Percentiles rank a stretch among this genome's conserved stretches.
Conservation (phyloP, 1,284 basidiomycete species). For the Inonotus hispidus region DNA sequence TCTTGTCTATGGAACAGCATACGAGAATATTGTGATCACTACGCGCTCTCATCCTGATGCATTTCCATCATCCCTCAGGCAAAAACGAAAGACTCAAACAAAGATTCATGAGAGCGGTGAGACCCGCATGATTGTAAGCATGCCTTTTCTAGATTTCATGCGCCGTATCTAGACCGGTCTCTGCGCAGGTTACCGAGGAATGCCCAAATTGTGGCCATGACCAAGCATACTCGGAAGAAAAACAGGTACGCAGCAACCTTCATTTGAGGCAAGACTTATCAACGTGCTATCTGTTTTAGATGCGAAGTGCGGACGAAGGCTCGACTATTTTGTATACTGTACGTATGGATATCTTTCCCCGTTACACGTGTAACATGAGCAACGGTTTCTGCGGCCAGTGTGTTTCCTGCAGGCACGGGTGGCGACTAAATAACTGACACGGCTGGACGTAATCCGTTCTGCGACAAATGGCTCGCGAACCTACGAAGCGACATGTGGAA, state of each 20-base stretch:
- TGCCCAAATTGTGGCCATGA: conserved; percentile 88
- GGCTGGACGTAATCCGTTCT: neutral
- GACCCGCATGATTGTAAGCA: conserved; percentile 62
- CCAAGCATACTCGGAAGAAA: conserved; percentile 74
- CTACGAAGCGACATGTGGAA: neutral
- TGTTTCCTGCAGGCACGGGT: conserved; percentile 65
- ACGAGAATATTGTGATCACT: conserved; percentile 87
- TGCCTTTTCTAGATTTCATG: conserved; percentile 2
- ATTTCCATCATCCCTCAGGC: conserved; percentile 85
- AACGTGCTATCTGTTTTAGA: conserved; percentile 34
- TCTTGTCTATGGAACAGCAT: conserved; percentile 51
- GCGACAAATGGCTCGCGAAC: neutral
- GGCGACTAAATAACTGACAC: conserved; percentile 68
- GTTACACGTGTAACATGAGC: neutral
- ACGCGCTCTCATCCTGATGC: conserved; percentile 91
- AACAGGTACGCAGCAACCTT: conserved; percentile 47
- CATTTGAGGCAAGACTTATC: neutral
- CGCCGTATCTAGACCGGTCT: conserved; percentile 6
- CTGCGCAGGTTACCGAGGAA: conserved; percentile 77
- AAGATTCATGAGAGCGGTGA: conserved; percentile 74
- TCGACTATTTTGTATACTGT: conserved; percentile 81
- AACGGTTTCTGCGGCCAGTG: conserved; percentile 38
- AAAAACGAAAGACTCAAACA: conserved; percentile 89
- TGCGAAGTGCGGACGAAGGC: conserved; percentile 87
- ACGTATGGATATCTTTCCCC: conserved; percentile 26